A percentile compares a stretch with the other conserved stretches of the same genome.
Evolutionary conservation across 495 filamentous ascomycete genomes (phyloP).

Genomic region (Penicillium psychrofluorescens): DNA sequence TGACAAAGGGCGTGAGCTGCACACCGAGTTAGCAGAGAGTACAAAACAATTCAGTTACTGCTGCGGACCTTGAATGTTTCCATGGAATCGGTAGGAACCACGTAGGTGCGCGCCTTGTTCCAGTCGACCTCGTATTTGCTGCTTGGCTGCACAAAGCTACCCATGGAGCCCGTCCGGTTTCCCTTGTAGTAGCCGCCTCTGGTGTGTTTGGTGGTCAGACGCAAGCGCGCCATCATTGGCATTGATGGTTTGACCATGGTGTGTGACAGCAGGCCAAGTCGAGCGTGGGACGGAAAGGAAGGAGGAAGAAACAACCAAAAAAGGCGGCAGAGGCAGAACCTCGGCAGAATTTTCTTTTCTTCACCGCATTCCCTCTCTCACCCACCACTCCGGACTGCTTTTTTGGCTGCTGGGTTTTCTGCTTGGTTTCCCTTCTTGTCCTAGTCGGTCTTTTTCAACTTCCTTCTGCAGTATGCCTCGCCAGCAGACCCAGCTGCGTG

Average conservation of each 20-base stretch:
- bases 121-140: conserved; percentile 80
- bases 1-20: conserved; percentile 85
- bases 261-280: neutral
- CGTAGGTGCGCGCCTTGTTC: conserved; percentile 84
- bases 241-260: conserved; percentile 64
- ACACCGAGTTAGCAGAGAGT: conserved; percentile 12
- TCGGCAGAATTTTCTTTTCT: conserved; percentile 36
- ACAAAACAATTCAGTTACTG: neutral
- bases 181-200: conserved; percentile 97
- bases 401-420: conserved; percentile 1
- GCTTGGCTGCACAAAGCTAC: conserved; percentile 66
- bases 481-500: conserved; percentile 46
- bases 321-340: conserved; percentile 26
- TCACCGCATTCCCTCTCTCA: conserved; percentile 11
- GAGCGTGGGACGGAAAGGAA: neutral
- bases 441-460: conserved; percentile 1
- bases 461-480: conserved; percentile 52
- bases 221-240: conserved; percentile 56
- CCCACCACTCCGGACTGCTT: conserved; percentile 2
- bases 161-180: conserved; percentile 79
- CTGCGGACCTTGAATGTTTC: conserved; percentile 58
- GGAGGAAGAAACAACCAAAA: conserved; percentile 6
- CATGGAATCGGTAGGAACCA: conserved; percentile 57
- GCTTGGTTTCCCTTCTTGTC: conserved; percentile 3
- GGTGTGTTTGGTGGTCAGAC: conserved; percentile 86